Evolutionary conservation across 192 early-diverging fungal species (phyloP), one percentile per base, ranked within the genome.

Genomic region (Coemansia sp.): DNA sequence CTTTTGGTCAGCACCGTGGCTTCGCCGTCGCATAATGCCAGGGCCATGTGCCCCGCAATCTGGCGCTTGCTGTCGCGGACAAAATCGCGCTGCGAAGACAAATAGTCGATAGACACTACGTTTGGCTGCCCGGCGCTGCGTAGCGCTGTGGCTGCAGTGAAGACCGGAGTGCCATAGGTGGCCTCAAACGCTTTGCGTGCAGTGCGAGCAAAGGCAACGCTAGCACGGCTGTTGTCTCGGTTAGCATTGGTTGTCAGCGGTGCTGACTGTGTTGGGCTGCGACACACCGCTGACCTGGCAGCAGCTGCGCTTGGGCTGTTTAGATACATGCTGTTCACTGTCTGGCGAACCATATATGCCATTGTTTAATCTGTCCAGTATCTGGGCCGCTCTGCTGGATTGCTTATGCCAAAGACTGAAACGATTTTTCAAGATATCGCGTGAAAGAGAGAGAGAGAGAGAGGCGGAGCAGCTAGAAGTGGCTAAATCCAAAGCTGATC

Each of bases 11-110:
- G 62, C 30, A 59, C 49, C 3, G 67, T 50, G 10, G 58, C 55
- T 12, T 45, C 41, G 20, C 50, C 72, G 15, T 51, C 52, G n/a
- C 38, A 15, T 16, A 65, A 56, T 4, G 63, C 19, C 6, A 82
- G 67, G 5, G 75, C 65, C 18, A 77, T 59, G 15, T 72, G 62
- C 33, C 59, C 65, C 0, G 63, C 56, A 14, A 80, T 66, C 46
- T 56, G 71, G 33, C 84, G 81, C 59, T 75, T 69, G 43, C 63
- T 53, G 31, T 83, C 79, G 44, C 79, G 70, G 12, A 61, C 59
- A 57, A 84, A 79, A 33, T 86, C 84, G 37, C 81, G 62, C 59
- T 84, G 83, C 43, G 64, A 63, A 2, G 62, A 54, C 19, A 55
- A 53, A 19, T 65, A 59, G 23, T 73, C 70, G 23, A 73, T 50